Conservation (phyloP, 768 basidiomycete species). For the Porphyrellus cyaneotinctus region DNA sequence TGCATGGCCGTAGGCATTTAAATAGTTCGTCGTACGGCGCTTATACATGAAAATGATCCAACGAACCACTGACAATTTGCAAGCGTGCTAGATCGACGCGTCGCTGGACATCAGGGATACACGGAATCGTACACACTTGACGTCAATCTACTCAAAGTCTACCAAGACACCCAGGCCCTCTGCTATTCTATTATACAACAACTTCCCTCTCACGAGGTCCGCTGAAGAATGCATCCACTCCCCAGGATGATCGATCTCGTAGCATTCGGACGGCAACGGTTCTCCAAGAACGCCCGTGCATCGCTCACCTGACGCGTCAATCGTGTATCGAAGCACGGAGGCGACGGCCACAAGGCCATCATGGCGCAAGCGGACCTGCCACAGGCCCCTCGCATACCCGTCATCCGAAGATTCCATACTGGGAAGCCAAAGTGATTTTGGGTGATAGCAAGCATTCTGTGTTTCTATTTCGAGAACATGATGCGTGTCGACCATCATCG, state of each 20-base stretch:
- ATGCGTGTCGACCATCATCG: background rate
- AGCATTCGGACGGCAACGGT: background rate
- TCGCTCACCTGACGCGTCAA: background rate
- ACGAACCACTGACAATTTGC: too few species aligned
- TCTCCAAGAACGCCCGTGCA: background rate
- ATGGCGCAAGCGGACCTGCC: background rate
- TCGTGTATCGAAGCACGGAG: background rate
- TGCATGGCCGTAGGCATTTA: too few species aligned
- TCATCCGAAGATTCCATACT: background rate
- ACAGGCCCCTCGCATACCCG: background rate
- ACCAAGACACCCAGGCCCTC: background rate
- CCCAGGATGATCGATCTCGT: background rate
- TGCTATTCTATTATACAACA: background rate
- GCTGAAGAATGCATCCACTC: background rate
- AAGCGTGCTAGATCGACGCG: too few species aligned
- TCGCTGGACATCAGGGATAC: too few species aligned
- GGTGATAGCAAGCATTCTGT: too few species aligned
- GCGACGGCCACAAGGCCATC: background rate
- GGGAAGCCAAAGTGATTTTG: background rate
- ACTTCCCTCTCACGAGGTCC: background rate
- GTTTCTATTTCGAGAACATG: background rate
- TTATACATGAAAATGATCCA: too few species aligned
- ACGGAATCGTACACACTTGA: too few species aligned
- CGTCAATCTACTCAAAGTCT: background rate
- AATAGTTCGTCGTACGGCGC: too few species aligned